phyloP scores from a whole-genome alignment of 768 basidiomycete species.

The Grammothele lineata region DNA sequence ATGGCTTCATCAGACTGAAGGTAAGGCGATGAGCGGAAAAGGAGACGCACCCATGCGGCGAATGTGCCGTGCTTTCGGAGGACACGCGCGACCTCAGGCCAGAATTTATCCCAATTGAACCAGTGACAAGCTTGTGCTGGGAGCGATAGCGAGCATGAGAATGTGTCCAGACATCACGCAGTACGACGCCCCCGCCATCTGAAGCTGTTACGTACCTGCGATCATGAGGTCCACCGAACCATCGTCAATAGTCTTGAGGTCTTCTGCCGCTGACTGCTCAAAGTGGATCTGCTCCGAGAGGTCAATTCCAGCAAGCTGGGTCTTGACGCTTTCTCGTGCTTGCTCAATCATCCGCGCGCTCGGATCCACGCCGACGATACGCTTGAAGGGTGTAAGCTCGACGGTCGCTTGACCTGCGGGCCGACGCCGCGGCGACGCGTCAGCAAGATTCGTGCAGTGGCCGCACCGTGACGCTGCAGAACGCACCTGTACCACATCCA shows the following conservation, averaged over 20 bases:
- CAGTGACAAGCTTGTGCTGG: slow-evolving; percentile 78
- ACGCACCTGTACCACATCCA: slow-evolving; percentile 80
- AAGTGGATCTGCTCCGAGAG: slow-evolving; percentile 28
- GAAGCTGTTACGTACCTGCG: slow-evolving; percentile 42
- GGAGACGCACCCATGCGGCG: slow-evolving; percentile 65
- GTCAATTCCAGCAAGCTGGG: slow-evolving; percentile 6
- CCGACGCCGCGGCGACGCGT: too few species aligned
- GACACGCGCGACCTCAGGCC: slow-evolving; percentile 62
- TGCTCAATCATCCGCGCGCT: slow-evolving; percentile 64
- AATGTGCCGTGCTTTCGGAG: slow-evolving; percentile 60
- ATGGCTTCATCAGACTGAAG: too few species aligned
- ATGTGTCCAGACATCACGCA: background rate
- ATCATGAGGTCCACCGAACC: slow-evolving; percentile 62
- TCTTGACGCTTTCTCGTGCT: slow-evolving; percentile 23
- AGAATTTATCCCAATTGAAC: slow-evolving; percentile 72
- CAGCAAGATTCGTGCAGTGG: background rate
- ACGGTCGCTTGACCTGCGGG: slow-evolving; percentile 66
- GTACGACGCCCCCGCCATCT: background rate
- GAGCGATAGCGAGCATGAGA: background rate
- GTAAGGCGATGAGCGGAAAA: slow-evolving; percentile 44
- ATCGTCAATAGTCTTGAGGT: slow-evolving; percentile 44
- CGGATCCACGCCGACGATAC: slow-evolving; percentile 74
- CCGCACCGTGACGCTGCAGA: background rate
- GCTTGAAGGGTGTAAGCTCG: slow-evolving; percentile 49
- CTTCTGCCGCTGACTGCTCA: slow-evolving; percentile 46